Evolutionary conservation across 352 stramenopile genomes (phyloP).

Genomic region (Phytophthora cryptogea): DNA sequence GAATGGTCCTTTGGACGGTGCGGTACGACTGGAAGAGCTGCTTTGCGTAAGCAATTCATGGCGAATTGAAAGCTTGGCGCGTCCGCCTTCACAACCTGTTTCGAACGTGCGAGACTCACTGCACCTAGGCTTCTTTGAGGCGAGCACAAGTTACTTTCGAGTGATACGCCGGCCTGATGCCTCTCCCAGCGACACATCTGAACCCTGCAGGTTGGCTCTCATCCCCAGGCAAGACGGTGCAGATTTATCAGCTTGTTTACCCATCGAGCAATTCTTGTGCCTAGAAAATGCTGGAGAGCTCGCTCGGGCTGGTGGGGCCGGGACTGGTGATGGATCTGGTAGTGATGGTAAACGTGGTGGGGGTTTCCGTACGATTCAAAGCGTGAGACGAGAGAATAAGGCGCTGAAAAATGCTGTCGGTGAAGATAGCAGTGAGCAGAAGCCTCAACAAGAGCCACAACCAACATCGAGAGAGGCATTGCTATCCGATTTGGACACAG

Average conservation of each 20-base stretch:
- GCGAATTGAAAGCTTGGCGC: conserved; percentile 53
- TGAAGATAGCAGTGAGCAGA: conserved; percentile 27
- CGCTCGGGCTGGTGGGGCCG: conserved; percentile 30
- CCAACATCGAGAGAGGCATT: conserved; percentile 66
- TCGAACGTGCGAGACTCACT: conserved; percentile 34
- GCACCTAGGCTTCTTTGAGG: conserved; percentile 67
- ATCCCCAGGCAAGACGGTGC: conserved; percentile 6
- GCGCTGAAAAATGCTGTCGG: conserved; percentile 48
- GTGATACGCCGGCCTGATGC: conserved; percentile 32
- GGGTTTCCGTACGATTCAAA: conserved; percentile 86
- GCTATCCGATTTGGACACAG: conserved; percentile 48
- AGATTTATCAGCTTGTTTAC: conserved; percentile 37
- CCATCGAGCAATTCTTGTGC: conserved; percentile 75
- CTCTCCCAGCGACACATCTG: neutral
- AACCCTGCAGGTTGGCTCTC: conserved; percentile 31
- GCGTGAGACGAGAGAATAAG: conserved; percentile 86
- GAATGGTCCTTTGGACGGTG: conserved; percentile 22
- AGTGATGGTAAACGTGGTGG: conserved; percentile 46
- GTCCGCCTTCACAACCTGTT: conserved; percentile 4
- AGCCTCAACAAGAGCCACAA: conserved; percentile 43
- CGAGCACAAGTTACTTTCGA: conserved; percentile 83
- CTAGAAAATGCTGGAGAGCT: conserved; percentile 69
- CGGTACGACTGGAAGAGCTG: conserved; percentile 60
- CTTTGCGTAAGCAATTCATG: conserved; percentile 68
- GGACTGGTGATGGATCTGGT: conserved; percentile 23